Evolutionary conservation across 805 yeast species (phyloP), one percentile per base, ranked within the genome.

Genomic region (Starmerella vitae): DNA sequence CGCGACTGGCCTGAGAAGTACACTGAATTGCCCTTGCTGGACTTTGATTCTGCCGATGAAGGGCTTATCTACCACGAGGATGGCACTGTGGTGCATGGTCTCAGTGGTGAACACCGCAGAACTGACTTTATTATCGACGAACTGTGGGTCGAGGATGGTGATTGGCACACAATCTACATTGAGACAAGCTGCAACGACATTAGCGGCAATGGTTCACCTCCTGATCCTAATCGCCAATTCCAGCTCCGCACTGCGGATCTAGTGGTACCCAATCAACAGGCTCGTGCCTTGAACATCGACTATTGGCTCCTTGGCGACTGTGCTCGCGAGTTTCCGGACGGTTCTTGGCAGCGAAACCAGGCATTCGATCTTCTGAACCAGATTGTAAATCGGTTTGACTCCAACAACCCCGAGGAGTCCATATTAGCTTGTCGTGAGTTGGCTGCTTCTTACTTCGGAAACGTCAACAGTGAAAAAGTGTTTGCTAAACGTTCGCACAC

Each of bases 121-220:
- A 72, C 72, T 10, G 79, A 81, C 43, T 83, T 78, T 63, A 68
- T 67, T 17, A 51, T 85, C 31, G 91, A 93, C 1, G 57, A 65
- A 7, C 57, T 58, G 5, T 47, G 51, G 46, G 72, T 78, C 67
- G 65, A 63, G 47, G 68, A 62, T 37, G 64, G 71, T 5, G 61
- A 67, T 10, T 67, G 72, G 49, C 81, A 79, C 54, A 56, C 57
- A 3, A 83, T 86, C 50, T 91, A 81, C 58, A 62, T 91, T 39
- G 98, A 88, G 58, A 76, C 84, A 54, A 81, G 91, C 10, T 88
- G 95, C 57, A 91, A 88, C 61, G 93, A 94, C 14, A 88, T 88
- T 91, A 83, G 80, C 57, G 94, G 94, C 10, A 71, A 74, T 46
- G 78, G 80, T 32, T 58, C 64, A 30, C 82, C 82, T 3, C 84